Evolutionary conservation across 345 rosid genomes (phyloP), one percentile per base, ranked within the genome.

Genomic region (Arabidopsis arenosa): DNA sequence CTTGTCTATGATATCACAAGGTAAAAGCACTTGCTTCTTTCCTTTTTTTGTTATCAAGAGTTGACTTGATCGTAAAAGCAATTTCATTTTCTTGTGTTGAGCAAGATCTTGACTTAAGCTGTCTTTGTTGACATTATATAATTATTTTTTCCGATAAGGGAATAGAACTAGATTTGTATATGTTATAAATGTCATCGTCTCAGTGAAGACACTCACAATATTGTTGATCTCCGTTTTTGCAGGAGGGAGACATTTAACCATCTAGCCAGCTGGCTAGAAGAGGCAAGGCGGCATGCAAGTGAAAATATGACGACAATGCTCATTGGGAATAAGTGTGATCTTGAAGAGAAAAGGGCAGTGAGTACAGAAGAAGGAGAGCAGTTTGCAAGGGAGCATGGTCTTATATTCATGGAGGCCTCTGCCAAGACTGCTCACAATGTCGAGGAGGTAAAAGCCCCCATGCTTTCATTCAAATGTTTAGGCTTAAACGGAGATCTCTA

Each of bases 1-100:
- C 95, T 94, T 64, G 98, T 94, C 75, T 94, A 94, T 73, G 98
- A 94, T 78, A 90, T 94, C 69, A 94, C 97, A 69, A 91, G 98
- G 98, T 85, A 69, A 7, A n/a, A 51, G 2, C 48, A 26, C 33
- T 30, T 6, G 37, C 63, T 35, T 37, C 1, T 15, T 40, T 52
- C 3, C 23, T 35, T 66, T 3, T 28, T 66, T 65, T 56, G 21
- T 59, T 13, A 15, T 75, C 37, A 39, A 14, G 33, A 37, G 7
- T 33, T 67, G 62, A 17, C 66, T 63, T 54, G 68, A 72, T 62
- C 43, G n/a, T 61, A 4, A 49, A 59, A 59, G 37, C 0, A n/a
- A 13, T 73, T 12, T 49, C 8, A 13, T 57, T 33, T 18, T 51
- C 55, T 51, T 43, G 55, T 30, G 13, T 32, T 10, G 40, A 51